A percentile compares a stretch with the other conserved stretches of the same genome.
These are phyloP conservation scores for Diaporthe citriasiana DNA, from an alignment of 2,329 filamentous ascomycete species.

Conservation along the genomic window DNA sequence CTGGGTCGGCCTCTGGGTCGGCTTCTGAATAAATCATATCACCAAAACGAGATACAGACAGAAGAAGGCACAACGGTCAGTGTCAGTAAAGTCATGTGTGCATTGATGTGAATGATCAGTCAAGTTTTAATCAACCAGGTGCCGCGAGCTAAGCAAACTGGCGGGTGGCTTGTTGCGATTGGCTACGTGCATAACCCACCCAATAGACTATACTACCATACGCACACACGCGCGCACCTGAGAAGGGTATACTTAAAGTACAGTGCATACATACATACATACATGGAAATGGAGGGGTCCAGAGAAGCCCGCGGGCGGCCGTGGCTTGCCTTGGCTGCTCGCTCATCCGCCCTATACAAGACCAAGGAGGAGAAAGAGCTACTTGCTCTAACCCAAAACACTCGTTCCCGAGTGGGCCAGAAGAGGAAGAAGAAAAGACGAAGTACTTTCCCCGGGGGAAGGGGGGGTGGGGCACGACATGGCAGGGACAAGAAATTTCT, in stretches of 20 bases:
- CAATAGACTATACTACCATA: neutral
- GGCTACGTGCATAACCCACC: slow-evolving; percentile 18
- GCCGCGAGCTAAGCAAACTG: neutral
- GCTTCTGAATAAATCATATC: no score
- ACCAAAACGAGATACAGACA: neutral
- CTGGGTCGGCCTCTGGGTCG: neutral
- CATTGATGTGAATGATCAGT: neutral
- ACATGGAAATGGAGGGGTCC: neutral
- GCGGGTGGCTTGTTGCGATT: neutral
- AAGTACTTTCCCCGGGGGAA: neutral
- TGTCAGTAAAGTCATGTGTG: neutral
- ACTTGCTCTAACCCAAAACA: slow-evolving; percentile 14
- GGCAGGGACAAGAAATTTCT: neutral
- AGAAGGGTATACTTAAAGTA: neutral
- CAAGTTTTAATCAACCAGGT: slow-evolving; percentile 9
- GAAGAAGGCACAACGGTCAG: neutral
- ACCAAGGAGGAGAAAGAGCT: neutral
- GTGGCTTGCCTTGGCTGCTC: neutral
- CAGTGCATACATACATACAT: slow-evolving; percentile 7
- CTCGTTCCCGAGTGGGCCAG: neutral
- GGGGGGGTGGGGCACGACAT: neutral
- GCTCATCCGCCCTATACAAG: neutral
- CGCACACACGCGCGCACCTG: neutral
- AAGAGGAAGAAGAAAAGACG: neutral
- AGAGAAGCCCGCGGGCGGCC: slow-evolving; percentile 3